phyloP scores from a whole-genome alignment of 2,329 filamentous ascomycete genomes.

The Acephala macrosclerotiorum region DNA sequence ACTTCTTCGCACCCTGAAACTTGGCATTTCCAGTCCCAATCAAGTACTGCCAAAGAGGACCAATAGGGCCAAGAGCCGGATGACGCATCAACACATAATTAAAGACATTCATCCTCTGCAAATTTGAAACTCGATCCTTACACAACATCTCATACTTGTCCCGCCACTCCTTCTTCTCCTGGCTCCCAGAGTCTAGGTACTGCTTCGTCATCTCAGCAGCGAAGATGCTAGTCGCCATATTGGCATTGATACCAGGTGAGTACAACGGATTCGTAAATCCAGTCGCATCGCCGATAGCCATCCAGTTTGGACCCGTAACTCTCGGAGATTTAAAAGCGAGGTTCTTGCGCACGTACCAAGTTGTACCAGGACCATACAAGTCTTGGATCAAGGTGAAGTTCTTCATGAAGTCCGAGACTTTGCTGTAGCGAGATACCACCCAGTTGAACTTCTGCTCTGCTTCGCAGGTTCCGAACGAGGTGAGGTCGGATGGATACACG shows the following conservation, averaged over 20 bases:
- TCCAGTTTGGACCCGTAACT: conserved; percentile 38
- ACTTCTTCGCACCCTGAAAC: conserved; percentile 22
- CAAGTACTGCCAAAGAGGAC: conserved; percentile 38
- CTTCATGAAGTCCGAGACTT: not conserved
- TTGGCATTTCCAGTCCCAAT: conserved; percentile 29
- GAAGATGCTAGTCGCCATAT: conserved; percentile 20
- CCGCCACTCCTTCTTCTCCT: not conserved
- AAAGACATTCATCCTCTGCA: conserved; percentile 39
- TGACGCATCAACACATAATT: conserved; percentile 37
- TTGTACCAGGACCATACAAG: conserved; percentile 36
- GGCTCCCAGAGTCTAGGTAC: conserved; percentile 14
- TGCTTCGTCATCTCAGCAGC: conserved; percentile 26
- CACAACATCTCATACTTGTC: conserved; percentile 33
- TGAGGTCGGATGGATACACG: conserved; percentile 34
- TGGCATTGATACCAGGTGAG: conserved; percentile 38
- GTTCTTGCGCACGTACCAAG: conserved; percentile 38
- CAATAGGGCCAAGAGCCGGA: conserved; percentile 32
- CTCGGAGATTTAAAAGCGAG: conserved; percentile 32
- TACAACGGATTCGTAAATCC: conserved; percentile 43
- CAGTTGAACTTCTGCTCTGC: conserved; percentile 40
- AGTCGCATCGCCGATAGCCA: conserved; percentile 42
- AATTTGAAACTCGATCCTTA: conserved; percentile 27
- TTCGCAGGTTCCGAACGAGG: conserved; percentile 36
- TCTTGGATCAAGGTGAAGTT: conserved; percentile 25
- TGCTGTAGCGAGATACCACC: not conserved